Percentiles rank a stretch among this genome's conserved stretches.
phyloP scores from a whole-genome alignment of 495 filamentous ascomycete species.

The Penicillium mononematosum region DNA sequence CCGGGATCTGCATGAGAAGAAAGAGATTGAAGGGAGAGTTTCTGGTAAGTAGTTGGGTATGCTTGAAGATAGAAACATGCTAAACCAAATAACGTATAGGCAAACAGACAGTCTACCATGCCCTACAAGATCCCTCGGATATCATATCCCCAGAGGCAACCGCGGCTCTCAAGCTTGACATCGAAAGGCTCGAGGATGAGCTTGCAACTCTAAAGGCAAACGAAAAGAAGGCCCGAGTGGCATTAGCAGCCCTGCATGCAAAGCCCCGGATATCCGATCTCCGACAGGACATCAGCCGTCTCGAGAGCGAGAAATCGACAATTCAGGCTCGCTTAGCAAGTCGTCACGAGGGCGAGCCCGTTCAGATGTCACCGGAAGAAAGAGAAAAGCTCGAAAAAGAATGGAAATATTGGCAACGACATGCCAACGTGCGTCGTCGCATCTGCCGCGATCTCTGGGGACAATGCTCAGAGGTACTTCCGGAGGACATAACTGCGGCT shows the following conservation, averaged over 20 bases:
- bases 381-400: constrained; percentile 47
- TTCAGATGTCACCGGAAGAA: constrained; percentile 47
- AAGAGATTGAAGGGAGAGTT: constrained; percentile 56
- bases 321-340: constrained; percentile 40
- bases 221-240: constrained; percentile 51
- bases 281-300: constrained; percentile 38
- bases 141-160: constrained; percentile 45
- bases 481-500: constrained; percentile 42
- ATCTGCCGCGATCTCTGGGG: constrained; percentile 55
- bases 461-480: constrained; percentile 47
- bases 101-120: constrained; percentile 65
- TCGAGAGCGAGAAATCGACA: constrained; percentile 47
- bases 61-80: not conserved
- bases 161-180: constrained; percentile 48
- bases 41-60: constrained; percentile 42
- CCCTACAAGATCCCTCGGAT: constrained; percentile 51
- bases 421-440: constrained; percentile 44
- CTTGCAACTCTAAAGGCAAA: constrained; percentile 47
- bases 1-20: constrained; percentile 61
- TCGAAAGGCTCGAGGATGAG: constrained; percentile 48
- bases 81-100: constrained; percentile 34
- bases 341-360: constrained; percentile 30
- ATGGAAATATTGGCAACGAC: constrained; percentile 52
- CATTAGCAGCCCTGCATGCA: constrained; percentile 47
- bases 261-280: constrained; percentile 56